phyloP scores from a whole-genome alignment of 2,329 filamentous ascomycete genomes.

The Leptographium wingfieldii region DNA sequence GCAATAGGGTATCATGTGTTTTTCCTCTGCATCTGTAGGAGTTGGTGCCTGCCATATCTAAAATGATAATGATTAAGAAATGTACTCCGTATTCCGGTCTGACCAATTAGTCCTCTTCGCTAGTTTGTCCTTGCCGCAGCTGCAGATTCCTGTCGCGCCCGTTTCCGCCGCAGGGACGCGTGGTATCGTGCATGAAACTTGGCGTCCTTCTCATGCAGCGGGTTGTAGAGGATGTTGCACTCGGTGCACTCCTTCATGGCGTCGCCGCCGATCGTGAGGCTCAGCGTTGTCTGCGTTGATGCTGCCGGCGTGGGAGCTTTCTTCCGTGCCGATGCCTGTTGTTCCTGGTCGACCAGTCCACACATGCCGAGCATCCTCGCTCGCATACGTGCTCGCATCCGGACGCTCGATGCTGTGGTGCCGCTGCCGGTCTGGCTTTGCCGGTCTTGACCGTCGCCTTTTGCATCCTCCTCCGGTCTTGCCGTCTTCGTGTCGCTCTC shows the following conservation, averaged over 20 bases:
- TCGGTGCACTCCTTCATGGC: constrained; percentile 26
- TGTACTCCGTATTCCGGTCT: neutral
- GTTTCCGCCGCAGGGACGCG: constrained; percentile 16
- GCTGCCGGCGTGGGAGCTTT: neutral
- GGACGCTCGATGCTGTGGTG: constrained; percentile 3
- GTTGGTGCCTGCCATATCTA: neutral
- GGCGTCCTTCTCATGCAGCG: constrained; percentile 29
- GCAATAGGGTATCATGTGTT: neutral
- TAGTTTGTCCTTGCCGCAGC: neutral
- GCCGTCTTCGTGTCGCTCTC: neutral
- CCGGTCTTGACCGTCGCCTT: neutral
- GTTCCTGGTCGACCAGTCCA: neutral
- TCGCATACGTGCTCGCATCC: constrained; percentile 6
- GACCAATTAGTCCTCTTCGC: neutral
- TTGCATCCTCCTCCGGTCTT: neutral
- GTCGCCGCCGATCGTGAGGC: constrained; percentile 19
- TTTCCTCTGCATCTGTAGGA: neutral
- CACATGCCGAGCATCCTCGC: constrained; percentile 1
- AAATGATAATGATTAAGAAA: neutral
- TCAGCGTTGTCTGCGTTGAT: constrained; percentile 27
- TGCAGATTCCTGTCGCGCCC: neutral
- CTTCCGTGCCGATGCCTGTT: neutral
- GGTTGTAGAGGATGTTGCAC: constrained; percentile 32
- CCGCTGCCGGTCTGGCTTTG: neutral
- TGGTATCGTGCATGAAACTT: constrained; percentile 26